phyloP scores from a whole-genome alignment of 495 filamentous ascomycete species.

The Mytilinidion resinicola region DNA sequence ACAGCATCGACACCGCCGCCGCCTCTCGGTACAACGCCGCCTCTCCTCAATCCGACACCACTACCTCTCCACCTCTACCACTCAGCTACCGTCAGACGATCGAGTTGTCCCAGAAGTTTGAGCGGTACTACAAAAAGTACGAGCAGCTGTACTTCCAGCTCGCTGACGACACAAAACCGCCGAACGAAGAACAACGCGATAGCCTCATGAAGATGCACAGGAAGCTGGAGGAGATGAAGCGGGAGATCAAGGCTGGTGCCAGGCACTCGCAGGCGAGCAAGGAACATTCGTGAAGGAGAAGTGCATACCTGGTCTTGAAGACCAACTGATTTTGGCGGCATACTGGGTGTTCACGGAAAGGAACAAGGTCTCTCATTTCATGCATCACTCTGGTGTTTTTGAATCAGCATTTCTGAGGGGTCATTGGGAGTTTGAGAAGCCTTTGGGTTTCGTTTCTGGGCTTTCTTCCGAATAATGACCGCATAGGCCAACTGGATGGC shows the following conservation, averaged over 20 bases:
- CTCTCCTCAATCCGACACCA: conserved; percentile 18
- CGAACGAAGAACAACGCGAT: conserved; percentile 14
- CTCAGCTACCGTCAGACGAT: conserved; percentile 30
- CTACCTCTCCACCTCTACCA: conserved; percentile 15
- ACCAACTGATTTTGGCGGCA: too few species aligned
- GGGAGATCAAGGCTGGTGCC: conserved; percentile 28
- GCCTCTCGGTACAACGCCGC: conserved; percentile 15
- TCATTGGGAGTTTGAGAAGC: too few species aligned
- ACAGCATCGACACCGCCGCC: conserved; percentile 15
- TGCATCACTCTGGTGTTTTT: too few species aligned
- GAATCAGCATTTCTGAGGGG: too few species aligned
- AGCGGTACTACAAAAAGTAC: conserved; percentile 28
- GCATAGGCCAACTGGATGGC: too few species aligned
- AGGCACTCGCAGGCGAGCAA: neutral
- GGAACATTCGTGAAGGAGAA: too few species aligned
- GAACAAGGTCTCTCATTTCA: too few species aligned
- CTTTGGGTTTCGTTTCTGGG: too few species aligned
- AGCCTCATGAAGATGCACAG: conserved; percentile 27
- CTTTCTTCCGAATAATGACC: too few species aligned
- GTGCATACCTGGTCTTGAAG: too few species aligned
- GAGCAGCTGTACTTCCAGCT: conserved; percentile 27
- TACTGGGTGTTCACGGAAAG: too few species aligned
- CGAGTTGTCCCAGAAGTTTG: conserved; percentile 26
- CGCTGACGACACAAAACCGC: conserved; percentile 10
- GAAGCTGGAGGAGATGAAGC: conserved; percentile 31